Conservation (phyloP, 805 yeast species). For the Candida schatavii region DNA sequence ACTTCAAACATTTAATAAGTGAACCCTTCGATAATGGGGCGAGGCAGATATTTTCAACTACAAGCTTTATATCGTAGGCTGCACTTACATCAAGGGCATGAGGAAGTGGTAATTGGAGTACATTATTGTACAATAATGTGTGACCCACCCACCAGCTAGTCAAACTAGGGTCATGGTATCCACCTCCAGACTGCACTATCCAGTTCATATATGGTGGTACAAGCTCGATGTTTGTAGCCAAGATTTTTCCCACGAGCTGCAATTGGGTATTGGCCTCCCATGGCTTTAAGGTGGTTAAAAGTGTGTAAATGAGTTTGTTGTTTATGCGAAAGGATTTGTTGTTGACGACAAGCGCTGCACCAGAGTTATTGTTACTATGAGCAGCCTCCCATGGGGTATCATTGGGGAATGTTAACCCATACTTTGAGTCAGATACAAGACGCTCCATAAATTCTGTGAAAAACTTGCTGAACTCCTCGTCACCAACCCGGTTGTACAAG, state of each 20-base stretch:
- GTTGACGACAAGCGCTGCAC: conserved; percentile 47
- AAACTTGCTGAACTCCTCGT: conserved; percentile 34
- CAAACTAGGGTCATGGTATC: conserved; percentile 74
- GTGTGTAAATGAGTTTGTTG: conserved; percentile 63
- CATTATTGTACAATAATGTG: conserved; percentile 56
- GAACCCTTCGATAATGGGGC: conserved; percentile 57
- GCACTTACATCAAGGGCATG: neutral
- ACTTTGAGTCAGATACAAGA: conserved; percentile 47
- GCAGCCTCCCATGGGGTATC: conserved; percentile 49
- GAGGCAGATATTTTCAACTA: conserved; percentile 63
- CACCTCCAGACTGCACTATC: conserved; percentile 53
- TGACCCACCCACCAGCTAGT: conserved; percentile 83
- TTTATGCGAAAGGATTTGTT: conserved; percentile 55
- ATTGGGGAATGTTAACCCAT: conserved; percentile 46
- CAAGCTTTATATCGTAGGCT: conserved; percentile 13
- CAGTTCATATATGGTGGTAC: conserved; percentile 66
- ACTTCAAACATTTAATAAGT: conserved; percentile 52
- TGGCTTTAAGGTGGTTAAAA: conserved; percentile 69
- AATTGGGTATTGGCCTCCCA: conserved; percentile 73
- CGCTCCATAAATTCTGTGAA: conserved; percentile 47
- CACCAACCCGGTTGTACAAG: conserved; percentile 31
- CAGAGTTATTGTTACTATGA: conserved; percentile 21
- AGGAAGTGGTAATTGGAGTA: conserved; percentile 52
- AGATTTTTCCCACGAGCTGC: conserved; percentile 48
- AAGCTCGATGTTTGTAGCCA: conserved; percentile 62